Percentiles rank a stretch among this genome's conserved stretches.
These are phyloP conservation scores for Aegilops tauschii DNA, from an alignment of 176 grass and related monocot genomes.

Conservation along the genomic window DNA sequence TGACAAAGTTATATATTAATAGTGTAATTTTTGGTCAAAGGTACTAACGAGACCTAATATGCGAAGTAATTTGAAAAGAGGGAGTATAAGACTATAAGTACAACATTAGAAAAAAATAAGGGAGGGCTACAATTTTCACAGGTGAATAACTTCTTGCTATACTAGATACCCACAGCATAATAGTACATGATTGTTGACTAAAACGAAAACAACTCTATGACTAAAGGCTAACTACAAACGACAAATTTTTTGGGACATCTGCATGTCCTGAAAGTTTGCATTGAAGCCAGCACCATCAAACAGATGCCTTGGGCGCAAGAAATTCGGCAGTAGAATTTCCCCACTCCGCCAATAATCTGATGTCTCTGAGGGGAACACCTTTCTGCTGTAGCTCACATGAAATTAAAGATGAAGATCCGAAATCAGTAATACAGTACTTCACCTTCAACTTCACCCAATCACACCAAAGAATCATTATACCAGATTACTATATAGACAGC, in stretches of 20 bases:
- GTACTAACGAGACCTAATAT: too few relatives aligned
- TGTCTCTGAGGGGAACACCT: not conserved
- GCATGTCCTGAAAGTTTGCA: not conserved
- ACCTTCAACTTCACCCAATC: constrained; percentile 1
- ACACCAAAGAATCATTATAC: not conserved
- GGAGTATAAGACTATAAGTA: not conserved
- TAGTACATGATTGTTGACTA: not conserved
- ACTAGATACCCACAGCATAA: not conserved
- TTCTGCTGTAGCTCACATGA: not conserved
- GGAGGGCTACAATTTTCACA: not conserved
- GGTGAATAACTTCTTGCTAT: not conserved
- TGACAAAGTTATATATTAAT: too few relatives aligned
- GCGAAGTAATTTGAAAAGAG: not conserved
- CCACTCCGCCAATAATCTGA: not conserved
- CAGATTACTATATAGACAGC: not conserved
- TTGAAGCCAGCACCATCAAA: not conserved
- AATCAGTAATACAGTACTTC: not conserved
- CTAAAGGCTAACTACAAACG: not conserved
- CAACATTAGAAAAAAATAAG: not conserved
- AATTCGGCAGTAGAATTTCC: not conserved
- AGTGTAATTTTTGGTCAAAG: too few relatives aligned
- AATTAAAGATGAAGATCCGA: not conserved
- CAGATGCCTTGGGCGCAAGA: not conserved
- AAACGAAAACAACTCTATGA: not conserved
- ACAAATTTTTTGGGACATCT: not conserved